Percentiles rank a stretch among this genome's conserved stretches.
These are phyloP conservation scores for Hymenoscyphus scutula DNA, from an alignment of 2,329 filamentous ascomycete genomes.

Conservation along the genomic window DNA sequence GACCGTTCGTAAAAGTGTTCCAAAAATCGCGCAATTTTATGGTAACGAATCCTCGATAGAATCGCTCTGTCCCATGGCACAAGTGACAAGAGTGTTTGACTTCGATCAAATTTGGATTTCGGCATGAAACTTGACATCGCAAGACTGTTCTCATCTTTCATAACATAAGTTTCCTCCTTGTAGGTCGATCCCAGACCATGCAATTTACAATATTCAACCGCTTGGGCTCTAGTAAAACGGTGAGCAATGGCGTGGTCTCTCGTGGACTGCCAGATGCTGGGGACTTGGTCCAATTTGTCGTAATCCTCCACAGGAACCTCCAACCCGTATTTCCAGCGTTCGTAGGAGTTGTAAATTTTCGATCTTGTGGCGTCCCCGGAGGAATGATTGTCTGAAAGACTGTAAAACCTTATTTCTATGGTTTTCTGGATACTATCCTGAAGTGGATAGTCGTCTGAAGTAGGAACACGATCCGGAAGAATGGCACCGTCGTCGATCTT, in stretches of 20 bases:
- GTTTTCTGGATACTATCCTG: too few species aligned
- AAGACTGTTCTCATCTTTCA: too few species aligned
- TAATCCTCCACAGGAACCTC: neutral
- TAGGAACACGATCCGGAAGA: neutral
- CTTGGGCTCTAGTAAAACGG: neutral
- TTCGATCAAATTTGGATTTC: neutral
- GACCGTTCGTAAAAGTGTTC: too few species aligned
- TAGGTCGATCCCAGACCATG: neutral
- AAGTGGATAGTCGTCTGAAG: too few species aligned
- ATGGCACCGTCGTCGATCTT: neutral
- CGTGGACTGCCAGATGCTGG: neutral
- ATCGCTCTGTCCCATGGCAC: neutral
- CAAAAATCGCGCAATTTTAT: too few species aligned
- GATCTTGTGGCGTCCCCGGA: neutral
- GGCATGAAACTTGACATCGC: neutral
- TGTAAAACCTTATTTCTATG: neutral
- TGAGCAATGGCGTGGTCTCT: neutral
- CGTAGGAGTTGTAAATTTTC: neutral
- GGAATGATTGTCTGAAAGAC: neutral
- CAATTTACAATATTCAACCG: neutral
- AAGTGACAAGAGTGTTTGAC: neutral
- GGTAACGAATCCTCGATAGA: too few species aligned
- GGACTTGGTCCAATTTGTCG: neutral
- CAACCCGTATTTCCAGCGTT: constrained; percentile 3
- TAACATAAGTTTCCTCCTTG: too few species aligned